Evolutionary conservation across 164 flowering plant genomes (phyloP).

Genomic region (Tetrastigma voinierianum): DNA sequence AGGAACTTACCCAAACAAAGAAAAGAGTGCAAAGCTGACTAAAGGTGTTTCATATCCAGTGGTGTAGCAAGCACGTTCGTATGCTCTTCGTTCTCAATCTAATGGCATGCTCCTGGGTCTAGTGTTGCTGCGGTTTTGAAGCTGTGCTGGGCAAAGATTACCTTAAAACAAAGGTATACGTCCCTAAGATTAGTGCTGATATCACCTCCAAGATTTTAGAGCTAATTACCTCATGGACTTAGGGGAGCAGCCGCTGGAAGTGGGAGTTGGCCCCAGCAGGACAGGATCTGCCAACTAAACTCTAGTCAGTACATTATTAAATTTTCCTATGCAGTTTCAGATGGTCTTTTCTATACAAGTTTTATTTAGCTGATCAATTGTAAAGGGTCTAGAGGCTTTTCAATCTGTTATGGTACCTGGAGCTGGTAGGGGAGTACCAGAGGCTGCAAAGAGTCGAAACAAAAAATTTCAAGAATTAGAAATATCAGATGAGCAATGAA

Average conservation of each 20-base stretch:
- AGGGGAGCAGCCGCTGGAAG: slow-evolving; percentile 23
- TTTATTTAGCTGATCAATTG: too few relatives aligned
- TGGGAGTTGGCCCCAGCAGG: slow-evolving; percentile 32
- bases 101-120: slow-evolving; percentile 42
- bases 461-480: not conserved
- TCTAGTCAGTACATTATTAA: not conserved
- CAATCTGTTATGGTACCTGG: slow-evolving; percentile 17
- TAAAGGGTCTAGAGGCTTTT: not conserved
- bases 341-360: too few relatives aligned
- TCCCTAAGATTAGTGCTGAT: too few relatives aligned
- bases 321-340: too few relatives aligned
- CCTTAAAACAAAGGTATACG: too few relatives aligned
- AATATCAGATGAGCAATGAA: not conserved
- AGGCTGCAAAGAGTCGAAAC: slow-evolving; percentile 32
- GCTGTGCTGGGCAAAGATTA: slow-evolving; percentile 15
- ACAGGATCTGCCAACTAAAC: slow-evolving; percentile 33
- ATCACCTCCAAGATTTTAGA: not conserved
- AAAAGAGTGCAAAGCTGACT: slow-evolving; percentile 91
- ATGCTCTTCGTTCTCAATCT: slow-evolving; percentile 67
- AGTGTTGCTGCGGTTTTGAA: slow-evolving; percentile 28
- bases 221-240: slow-evolving; percentile 31
- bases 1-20: slow-evolving; percentile 85
- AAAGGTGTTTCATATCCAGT: slow-evolving; percentile 91
- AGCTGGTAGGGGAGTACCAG: slow-evolving; percentile 43
- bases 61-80: slow-evolving; percentile 58